Percentiles rank a stretch among this genome's conserved stretches.
Conservation (phyloP, 2,329 filamentous ascomycete species). For the Teratosphaeria zuluensis region DNA sequence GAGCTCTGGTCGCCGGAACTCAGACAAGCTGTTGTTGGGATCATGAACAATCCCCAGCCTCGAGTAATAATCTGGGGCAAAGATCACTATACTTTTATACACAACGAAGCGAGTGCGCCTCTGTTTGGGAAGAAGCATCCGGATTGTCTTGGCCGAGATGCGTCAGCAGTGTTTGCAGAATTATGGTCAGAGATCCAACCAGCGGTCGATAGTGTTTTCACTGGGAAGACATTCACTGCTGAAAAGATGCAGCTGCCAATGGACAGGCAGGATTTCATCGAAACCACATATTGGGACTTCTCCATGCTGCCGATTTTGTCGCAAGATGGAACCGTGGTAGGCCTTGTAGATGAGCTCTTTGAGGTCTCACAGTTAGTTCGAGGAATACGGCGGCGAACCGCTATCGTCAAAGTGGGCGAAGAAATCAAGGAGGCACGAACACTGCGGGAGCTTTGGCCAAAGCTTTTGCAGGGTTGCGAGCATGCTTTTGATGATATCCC, state of each 20-base stretch:
- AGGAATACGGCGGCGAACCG: conserved; percentile 12
- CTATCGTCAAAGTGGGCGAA: conserved; percentile 11
- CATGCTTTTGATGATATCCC: conserved; percentile 14
- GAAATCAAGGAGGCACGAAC: conserved; percentile 8
- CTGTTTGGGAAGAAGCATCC: conserved; percentile 19
- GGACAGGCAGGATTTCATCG: conserved; percentile 16
- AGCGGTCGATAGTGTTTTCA: conserved; percentile 13
- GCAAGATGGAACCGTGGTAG: conserved; percentile 10
- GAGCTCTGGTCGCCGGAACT: conserved; percentile 16
- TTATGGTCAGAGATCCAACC: conserved; percentile 12
- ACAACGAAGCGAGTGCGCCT: conserved; percentile 21
- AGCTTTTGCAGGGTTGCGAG: conserved; percentile 7
- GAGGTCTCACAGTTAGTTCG: conserved; percentile 16
- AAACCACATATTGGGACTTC: conserved; percentile 23
- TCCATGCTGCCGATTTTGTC: conserved; percentile 19
- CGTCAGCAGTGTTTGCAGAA: conserved; percentile 13
- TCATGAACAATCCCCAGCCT: conserved; percentile 23
- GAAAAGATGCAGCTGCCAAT: conserved; percentile 14
- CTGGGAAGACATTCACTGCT: conserved; percentile 12
- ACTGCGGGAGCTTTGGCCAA: conserved; percentile 16
- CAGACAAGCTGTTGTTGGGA: conserved; percentile 14
- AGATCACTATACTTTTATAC: conserved; percentile 21
- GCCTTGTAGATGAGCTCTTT: conserved; percentile 17
- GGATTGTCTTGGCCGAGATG: conserved; percentile 10
- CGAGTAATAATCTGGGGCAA: conserved; percentile 24